A percentile compares a stretch with the other conserved stretches of the same genome.
phyloP scores from a whole-genome alignment of 495 filamentous ascomycete genomes.

The Xylaria longipes region DNA sequence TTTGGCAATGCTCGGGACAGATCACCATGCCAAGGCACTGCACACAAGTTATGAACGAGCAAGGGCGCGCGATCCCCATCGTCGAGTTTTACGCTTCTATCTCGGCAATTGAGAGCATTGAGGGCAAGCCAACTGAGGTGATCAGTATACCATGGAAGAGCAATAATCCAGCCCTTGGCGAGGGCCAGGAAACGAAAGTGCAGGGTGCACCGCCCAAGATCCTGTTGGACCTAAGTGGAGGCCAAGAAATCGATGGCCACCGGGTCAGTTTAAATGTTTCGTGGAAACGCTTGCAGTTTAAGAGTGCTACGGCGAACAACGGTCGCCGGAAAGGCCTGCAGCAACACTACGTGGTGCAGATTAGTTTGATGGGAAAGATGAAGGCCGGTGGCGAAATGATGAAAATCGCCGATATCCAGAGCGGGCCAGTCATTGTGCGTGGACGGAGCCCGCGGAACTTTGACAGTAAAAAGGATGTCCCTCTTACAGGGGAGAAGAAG shows the following conservation, averaged over 20 bases:
- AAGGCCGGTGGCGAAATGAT: constrained; percentile 64
- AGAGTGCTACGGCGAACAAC: constrained; percentile 88
- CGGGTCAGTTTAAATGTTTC: constrained; percentile 78
- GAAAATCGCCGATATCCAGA: constrained; percentile 66
- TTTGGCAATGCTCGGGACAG: constrained; percentile 87
- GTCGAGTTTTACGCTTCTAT: constrained; percentile 78
- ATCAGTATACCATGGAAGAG: constrained; percentile 95
- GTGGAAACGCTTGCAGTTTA: constrained; percentile 92
- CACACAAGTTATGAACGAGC: constrained; percentile 76
- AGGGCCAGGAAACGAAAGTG: constrained; percentile 56
- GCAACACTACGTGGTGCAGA: constrained; percentile 72
- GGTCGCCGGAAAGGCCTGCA: constrained; percentile 73
- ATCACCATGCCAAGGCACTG: constrained; percentile 77
- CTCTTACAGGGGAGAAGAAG: constrained; percentile 60
- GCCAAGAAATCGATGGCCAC: constrained; percentile 73
- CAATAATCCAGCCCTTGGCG: constrained; percentile 62
- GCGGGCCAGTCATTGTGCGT: constrained; percentile 71
- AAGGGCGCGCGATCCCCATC: constrained; percentile 76
- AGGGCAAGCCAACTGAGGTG: constrained; percentile 86
- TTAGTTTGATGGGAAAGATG: constrained; percentile 66
- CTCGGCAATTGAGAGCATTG: constrained; percentile 87
- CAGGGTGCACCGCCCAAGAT: constrained; percentile 61
- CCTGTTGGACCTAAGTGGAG: constrained; percentile 73
- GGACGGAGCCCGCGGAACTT: constrained; percentile 74
- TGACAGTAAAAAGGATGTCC: constrained; percentile 70